Evolutionary conservation across 371 early-diverging fungal species (phyloP).

Genomic region (Nematocida sp.): DNA sequence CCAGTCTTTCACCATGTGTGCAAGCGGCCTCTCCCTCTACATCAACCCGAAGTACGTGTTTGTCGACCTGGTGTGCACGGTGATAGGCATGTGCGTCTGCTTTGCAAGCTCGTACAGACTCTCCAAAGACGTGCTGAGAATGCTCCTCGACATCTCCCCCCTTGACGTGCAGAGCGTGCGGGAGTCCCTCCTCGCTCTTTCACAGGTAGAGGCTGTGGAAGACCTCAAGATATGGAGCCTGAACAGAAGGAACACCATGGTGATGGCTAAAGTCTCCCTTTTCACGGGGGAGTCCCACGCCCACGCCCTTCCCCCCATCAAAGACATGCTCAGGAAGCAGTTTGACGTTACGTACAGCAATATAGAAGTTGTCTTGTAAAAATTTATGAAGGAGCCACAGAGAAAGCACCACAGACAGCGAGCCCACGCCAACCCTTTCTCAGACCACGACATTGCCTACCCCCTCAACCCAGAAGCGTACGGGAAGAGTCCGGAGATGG

Average conservation of each 20-base stretch:
- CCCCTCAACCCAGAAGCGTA: slow-evolving; percentile 79
- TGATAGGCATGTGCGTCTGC: slow-evolving; percentile 6
- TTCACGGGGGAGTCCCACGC: background rate
- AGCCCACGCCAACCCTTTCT: slow-evolving; percentile 86
- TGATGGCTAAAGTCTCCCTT: slow-evolving; percentile 14
- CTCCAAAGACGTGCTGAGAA: background rate
- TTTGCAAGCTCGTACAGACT: slow-evolving; percentile 41
- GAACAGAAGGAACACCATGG: background rate
- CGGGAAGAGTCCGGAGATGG: slow-evolving; percentile 76
- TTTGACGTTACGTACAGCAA: background rate
- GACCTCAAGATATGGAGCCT: slow-evolving; percentile 26
- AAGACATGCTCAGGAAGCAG: background rate
- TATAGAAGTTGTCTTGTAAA: slow-evolving; percentile 36
- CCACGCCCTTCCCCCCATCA: slow-evolving; percentile 1
- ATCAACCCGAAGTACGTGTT: background rate
- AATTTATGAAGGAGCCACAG: slow-evolving; percentile 65
- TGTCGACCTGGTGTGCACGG: slow-evolving; percentile 22
- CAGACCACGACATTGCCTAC: slow-evolving; percentile 64
- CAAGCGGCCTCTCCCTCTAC: slow-evolving; percentile 7
- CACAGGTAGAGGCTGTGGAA: background rate
- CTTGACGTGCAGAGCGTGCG: slow-evolving; percentile 11
- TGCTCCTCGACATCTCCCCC: slow-evolving; percentile 27
- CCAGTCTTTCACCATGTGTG: slow-evolving; percentile 21
- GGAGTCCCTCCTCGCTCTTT: background rate
- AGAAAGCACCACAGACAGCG: slow-evolving; percentile 83